These are phyloP conservation scores for Starmerella stigmatis DNA, from an alignment of 805 yeast genomes.

Conservation along the genomic window DNA sequence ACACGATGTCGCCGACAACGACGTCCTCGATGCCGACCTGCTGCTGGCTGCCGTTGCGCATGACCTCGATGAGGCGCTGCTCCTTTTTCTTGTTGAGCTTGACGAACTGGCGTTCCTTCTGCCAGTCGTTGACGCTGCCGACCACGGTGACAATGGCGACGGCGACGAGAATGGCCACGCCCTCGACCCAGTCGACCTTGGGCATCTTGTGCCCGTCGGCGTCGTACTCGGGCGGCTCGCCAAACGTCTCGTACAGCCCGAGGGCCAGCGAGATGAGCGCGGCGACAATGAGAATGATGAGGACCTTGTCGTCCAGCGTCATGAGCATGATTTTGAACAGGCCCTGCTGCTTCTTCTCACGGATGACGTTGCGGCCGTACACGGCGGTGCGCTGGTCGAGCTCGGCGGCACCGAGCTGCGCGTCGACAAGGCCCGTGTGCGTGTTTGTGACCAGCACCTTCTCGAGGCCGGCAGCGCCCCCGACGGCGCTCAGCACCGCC, in stretches of 20 bases:
- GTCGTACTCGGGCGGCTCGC: constrained; percentile 67
- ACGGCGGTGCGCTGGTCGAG: constrained; percentile 33
- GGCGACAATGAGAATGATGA: constrained; percentile 71
- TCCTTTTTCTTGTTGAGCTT: constrained; percentile 81
- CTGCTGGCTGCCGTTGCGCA: constrained; percentile 58
- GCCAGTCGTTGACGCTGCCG: constrained; percentile 93
- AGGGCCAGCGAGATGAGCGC: constrained; percentile 82
- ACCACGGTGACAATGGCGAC: constrained; percentile 82
- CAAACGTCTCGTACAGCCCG: constrained; percentile 87
- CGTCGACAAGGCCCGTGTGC: constrained; percentile 27
- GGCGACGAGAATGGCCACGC: constrained; percentile 92
- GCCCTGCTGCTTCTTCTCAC: constrained; percentile 59
- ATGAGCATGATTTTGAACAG: constrained; percentile 61
- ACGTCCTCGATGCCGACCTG: constrained; percentile 64
- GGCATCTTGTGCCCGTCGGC: constrained; percentile 68
- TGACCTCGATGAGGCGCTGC: constrained; percentile 64
- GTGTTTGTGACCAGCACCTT: constrained; percentile 28
- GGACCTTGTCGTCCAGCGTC: constrained; percentile 83
- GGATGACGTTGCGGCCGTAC: constrained; percentile 65
- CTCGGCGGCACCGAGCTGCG: constrained; percentile 22
- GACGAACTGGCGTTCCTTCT: constrained; percentile 87
- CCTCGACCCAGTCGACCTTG: constrained; percentile 96
- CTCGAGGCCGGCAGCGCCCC: constrained; percentile 31
- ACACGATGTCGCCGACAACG: constrained; percentile 74
- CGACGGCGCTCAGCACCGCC: constrained; percentile 30